Evolutionary conservation across 2,329 filamentous ascomycete genomes (phyloP), one percentile per base, ranked within the genome.

Genomic region (Aspergillus quadrilineatus): DNA sequence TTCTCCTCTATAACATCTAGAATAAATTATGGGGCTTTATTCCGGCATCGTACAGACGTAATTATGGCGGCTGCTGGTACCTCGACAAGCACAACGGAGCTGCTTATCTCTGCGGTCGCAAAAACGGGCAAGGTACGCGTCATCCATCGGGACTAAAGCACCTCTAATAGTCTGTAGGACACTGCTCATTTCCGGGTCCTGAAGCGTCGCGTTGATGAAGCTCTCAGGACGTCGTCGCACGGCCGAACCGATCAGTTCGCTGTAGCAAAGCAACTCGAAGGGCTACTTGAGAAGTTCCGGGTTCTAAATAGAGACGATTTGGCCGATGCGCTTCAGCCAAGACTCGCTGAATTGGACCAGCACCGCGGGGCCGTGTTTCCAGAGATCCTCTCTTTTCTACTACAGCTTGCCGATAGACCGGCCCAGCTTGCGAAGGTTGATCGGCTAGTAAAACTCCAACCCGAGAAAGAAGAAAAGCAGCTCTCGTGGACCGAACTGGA

Each of bases 211-310:
- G 65, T 67, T 39, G 68, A 73, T 48, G 69, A 65, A 37, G 66
- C 66, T 43, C 59, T 77, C 26, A 75, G 69, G 50, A 63, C 73
- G 37, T 69, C 71, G 62, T 82, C 73, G 46, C 85, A 83, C 69
- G 77, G 83, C 34, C 83, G 88, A 37, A 90, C 87, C 1, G 90
- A 93, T 66, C 88, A 90, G 63, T 92, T 92, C 67, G 85, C 89
- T 44, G 83, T 92, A 17, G 77, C 82, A 39, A 81, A 81, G 37
- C 81, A 80, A 36, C 78, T 93, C 1, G 79, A 85, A 48, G 89
- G 89, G 1, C 79, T 97, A 2, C 87, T 92, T 63, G 94, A 97
- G 75, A 92, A 93, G 65, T 94, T 97, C 65, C 83, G 86, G 32
- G 82, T 97, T 53, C 81, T 90, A 47, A 87, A 89, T 67, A 85